These are phyloP conservation scores for Calonectria ilicicola DNA, from an alignment of 2,329 filamentous ascomycete genomes.

Conservation along the genomic window DNA sequence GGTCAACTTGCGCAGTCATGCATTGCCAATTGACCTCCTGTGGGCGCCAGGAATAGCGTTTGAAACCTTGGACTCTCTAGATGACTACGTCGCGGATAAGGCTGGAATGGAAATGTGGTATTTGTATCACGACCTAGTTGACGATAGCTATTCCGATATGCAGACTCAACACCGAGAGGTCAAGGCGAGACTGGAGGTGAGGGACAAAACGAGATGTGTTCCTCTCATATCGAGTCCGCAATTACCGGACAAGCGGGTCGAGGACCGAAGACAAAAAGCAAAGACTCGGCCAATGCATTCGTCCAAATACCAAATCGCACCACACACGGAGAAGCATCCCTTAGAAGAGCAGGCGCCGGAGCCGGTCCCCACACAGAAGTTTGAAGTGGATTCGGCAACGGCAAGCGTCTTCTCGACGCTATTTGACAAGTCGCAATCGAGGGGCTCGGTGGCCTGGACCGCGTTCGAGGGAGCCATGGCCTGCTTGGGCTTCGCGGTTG, in stretches of 20 bases:
- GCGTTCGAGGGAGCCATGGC: conserved; percentile 56
- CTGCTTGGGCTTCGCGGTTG: conserved; percentile 54
- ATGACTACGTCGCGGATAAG: conserved; percentile 52
- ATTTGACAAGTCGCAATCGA: conserved; percentile 45
- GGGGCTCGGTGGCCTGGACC: conserved; percentile 48
- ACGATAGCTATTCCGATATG: conserved; percentile 51
- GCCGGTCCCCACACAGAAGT: conserved; percentile 8
- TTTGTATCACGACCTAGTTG: conserved; percentile 57
- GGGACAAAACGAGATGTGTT: conserved; percentile 16
- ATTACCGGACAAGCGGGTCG: conserved; percentile 38
- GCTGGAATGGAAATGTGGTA: conserved; percentile 53
- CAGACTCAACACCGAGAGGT: conserved; percentile 42
- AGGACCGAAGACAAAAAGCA: conserved; percentile 53
- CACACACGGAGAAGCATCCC: neutral
- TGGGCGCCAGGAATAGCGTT: conserved; percentile 52
- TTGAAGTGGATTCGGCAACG: conserved; percentile 53
- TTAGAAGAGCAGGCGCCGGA: neutral
- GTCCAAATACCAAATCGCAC: conserved; percentile 47
- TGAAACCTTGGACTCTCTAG: conserved; percentile 49
- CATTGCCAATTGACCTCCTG: conserved; percentile 55
- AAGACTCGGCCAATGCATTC: conserved; percentile 56
- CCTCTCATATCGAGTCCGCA: conserved; percentile 31
- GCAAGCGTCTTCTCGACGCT: conserved; percentile 52
- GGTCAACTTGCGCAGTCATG: conserved; percentile 55
- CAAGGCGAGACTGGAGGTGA: conserved; percentile 37